phyloP scores from a whole-genome alignment of 169 alveolate genomes.

The Eimeria sp. region DNA sequence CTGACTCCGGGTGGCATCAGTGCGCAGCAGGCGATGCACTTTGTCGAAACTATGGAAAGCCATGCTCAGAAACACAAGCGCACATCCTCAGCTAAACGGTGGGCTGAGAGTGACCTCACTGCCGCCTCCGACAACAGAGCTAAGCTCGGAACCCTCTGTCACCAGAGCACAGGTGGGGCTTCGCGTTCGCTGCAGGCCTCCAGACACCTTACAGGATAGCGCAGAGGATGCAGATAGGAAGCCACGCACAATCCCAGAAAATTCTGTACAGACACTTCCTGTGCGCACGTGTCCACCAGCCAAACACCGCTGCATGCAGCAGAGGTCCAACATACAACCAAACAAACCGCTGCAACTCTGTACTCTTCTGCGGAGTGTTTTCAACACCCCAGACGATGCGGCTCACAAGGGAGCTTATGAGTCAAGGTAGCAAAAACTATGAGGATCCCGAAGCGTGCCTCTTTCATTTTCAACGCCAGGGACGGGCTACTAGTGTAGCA shows the following conservation, averaged over 20 bases:
- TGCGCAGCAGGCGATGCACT: conserved; percentile 40
- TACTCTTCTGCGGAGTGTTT: conserved; percentile 35
- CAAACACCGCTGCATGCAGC: conserved; percentile 6
- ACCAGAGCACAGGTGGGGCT: conserved; percentile 8
- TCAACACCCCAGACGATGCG: background rate
- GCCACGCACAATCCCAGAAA: background rate
- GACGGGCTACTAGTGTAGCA: background rate
- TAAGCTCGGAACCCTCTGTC: background rate
- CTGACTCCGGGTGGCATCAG: conserved; percentile 17
- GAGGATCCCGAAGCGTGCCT: background rate
- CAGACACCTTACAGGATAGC: background rate
- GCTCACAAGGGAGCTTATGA: background rate
- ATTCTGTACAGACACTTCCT: background rate
- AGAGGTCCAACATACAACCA: background rate
- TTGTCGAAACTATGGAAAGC: conserved; percentile 9
- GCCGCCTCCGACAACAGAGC: background rate
- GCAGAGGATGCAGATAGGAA: background rate
- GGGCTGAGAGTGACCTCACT: background rate
- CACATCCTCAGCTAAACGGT: conserved; percentile 14
- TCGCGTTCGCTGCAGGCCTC: background rate
- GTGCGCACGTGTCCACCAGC: background rate
- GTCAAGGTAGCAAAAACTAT: background rate
- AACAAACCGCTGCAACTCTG: conserved; percentile 32
- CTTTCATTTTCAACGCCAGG: background rate
- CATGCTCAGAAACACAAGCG: conserved; percentile 30